A percentile compares a stretch with the other conserved stretches of the same genome.
phyloP scores from a whole-genome alignment of 371 early-diverging fungal genomes.

The Mucor plumbeus region DNA sequence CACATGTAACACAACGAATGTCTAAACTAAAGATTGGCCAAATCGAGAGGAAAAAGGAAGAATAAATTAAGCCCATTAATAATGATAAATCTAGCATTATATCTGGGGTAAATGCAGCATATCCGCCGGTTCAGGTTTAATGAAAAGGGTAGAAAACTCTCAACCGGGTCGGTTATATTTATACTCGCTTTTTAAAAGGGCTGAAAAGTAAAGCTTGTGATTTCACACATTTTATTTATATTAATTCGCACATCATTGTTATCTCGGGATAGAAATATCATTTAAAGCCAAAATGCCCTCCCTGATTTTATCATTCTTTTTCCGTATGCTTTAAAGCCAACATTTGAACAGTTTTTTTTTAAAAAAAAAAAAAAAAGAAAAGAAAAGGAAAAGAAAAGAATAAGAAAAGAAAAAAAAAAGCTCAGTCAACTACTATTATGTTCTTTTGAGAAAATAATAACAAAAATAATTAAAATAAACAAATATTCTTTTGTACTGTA shows the following conservation, averaged over 20 bases:
- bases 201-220: not conserved
- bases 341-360: too few relatives aligned
- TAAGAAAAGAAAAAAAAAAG: too few relatives aligned
- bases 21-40: not conserved
- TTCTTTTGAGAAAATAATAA: too few relatives aligned
- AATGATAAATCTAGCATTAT: not conserved
- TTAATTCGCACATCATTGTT: not conserved
- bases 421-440: too few relatives aligned
- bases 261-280: too few relatives aligned
- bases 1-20: not conserved
- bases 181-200: not conserved
- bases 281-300: too few relatives aligned
- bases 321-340: not conserved
- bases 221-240: not conserved
- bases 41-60: not conserved
- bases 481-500: not conserved
- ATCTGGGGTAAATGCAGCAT: not conserved
- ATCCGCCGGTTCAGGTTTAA: not conserved
- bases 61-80: not conserved
- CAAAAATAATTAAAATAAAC: not conserved
- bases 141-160: not conserved
- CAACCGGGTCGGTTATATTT: not conserved
- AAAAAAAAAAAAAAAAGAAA: too few relatives aligned
- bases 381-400: too few relatives aligned
- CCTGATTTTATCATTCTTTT: not conserved